Evolutionary conservation across 2,329 filamentous ascomycete species (phyloP), one percentile per base, ranked within the genome.

Genomic region (Colletotrichum lini): DNA sequence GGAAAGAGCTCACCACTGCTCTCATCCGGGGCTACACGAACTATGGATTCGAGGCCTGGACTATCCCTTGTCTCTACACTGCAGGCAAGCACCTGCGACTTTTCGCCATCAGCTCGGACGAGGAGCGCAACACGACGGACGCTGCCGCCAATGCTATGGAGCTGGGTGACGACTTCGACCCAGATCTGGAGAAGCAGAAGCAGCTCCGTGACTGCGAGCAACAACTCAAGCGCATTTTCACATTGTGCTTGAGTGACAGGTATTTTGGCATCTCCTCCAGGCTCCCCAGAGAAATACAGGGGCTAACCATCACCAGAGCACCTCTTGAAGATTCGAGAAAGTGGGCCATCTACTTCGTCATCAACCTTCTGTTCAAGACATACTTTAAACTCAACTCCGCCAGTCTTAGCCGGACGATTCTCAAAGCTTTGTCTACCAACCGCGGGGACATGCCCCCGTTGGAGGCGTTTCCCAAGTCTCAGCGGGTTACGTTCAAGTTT

Each of bases 301-400:
- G 77, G 65, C 72, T 71, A 72, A 71, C 38, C 13, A 9, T 59
- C 57, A 66, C 65, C 77, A 96, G 94, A 81, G 93, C 93, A 72
- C 91, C 93, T 16, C 85, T 98, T 54, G 91, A 95, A 78, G 93
- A 97, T 77, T 98, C 96, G 10, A 91, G 96, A 65, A 99, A 98
- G 89, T 99, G 96, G 96, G 97, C 94, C 8, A 93, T 98, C 58
- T 99, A 99, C 84, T 95, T 95, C 80, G 92, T 96, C 74, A 94
- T 95, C 78, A 98, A 98, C 79, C 88, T 99, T 9, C 87, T 98
- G 16, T 99, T 99, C 89, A 98, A 98, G 83, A 98, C 95, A 1
- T 98, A 98, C 81, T 99, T 99, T 86, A 97, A 94, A 84, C 86
- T 98, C 73, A 98, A 97, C 82, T 94, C 93, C 44, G 92, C 97